Base-by-base conservation (phyloP, 129 eudicot genomes). In the Centaurea solstitialis region DNA sequence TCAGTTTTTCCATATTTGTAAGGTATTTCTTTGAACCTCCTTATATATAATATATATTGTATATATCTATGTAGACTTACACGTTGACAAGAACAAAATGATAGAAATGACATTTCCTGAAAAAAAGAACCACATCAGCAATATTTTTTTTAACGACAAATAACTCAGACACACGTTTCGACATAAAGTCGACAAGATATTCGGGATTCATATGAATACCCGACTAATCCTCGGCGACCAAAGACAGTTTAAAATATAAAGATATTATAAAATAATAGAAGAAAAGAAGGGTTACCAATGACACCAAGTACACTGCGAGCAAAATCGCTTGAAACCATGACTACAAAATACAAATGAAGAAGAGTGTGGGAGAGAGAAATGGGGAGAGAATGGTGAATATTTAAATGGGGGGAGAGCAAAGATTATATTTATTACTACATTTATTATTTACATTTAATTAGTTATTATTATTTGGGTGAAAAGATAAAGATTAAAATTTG, bases 71-170 rank as follows among this genome's bases (percentile, higher is more conserved):
- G 4, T 7, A 33, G 47, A 37, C 94, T 83, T 83, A 90, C 94
- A 86, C 82, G 94, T 87, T 50, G 94, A 90, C 80, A 90, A 67
- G 84, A 90, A 87, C 80, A 90, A 69, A 28, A 84, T 75, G 82
- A 87, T 76, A 22, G 94, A 82, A 65, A 87, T 90, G 77, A 87
- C 28, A 75, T 90, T 90, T 17, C 94, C 94, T 90, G 84, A 20
- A 79, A 0, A 30, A 73, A 80, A 70, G 43, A 64, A n/a, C 22
- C 9, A 9, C 9, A 70, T 30, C 17, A 74, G 9, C 26, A 53
- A 40, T 4, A 40, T 26, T 26, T 26, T 26, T 26, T 26, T 26
- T 26, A 26, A 26, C 30, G 30, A 2, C 30, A 1, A 2, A 26
- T 26, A 26, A 26, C 30, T 26, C 30, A 26, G 30, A 26, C 30